phyloP scores from a whole-genome alignment of 2,329 filamentous ascomycete species.

The Myriosclerotinia scirpicola region DNA sequence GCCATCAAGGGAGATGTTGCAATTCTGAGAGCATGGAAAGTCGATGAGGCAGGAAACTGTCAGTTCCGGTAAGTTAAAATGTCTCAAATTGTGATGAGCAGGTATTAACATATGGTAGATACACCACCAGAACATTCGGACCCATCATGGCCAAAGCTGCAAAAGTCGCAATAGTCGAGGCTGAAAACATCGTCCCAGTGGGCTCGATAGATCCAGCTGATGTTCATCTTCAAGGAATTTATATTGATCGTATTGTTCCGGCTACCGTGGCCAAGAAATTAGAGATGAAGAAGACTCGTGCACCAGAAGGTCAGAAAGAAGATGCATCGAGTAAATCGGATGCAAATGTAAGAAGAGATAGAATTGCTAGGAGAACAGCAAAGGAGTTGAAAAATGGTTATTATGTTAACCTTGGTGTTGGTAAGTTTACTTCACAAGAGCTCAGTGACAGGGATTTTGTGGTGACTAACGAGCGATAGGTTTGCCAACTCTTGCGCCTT shows the following conservation, averaged over 20 bases:
- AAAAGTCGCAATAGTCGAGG: constrained; percentile 74
- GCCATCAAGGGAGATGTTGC: constrained; percentile 74
- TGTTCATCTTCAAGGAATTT: constrained; percentile 78
- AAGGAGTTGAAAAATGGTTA: constrained; percentile 76
- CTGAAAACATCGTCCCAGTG: constrained; percentile 75
- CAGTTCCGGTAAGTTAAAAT: constrained; percentile 21
- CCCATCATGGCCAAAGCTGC: constrained; percentile 80
- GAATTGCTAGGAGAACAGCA: constrained; percentile 74
- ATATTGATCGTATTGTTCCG: constrained; percentile 75
- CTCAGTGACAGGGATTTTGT: too few species aligned
- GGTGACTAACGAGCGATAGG: constrained; percentile 55
- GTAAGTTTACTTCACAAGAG: constrained; percentile 44
- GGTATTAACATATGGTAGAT: constrained; percentile 36
- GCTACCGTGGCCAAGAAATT: constrained; percentile 70
- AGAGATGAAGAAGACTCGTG: constrained; percentile 60
- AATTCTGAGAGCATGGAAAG: constrained; percentile 74
- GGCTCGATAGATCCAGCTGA: constrained; percentile 71
- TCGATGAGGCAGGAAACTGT: constrained; percentile 73
- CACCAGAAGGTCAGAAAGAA: constrained; percentile 68
- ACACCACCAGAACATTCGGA: constrained; percentile 73
- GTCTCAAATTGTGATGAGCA: constrained; percentile 34
- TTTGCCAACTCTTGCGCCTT: constrained; percentile 84
- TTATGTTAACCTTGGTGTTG: constrained; percentile 79
- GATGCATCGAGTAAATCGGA: constrained; percentile 62
- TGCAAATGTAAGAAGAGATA: constrained; percentile 58